Evolutionary conservation across 768 basidiomycete genomes (phyloP), one percentile per base, ranked within the genome.

Genomic region (Hydnum rufescens): DNA sequence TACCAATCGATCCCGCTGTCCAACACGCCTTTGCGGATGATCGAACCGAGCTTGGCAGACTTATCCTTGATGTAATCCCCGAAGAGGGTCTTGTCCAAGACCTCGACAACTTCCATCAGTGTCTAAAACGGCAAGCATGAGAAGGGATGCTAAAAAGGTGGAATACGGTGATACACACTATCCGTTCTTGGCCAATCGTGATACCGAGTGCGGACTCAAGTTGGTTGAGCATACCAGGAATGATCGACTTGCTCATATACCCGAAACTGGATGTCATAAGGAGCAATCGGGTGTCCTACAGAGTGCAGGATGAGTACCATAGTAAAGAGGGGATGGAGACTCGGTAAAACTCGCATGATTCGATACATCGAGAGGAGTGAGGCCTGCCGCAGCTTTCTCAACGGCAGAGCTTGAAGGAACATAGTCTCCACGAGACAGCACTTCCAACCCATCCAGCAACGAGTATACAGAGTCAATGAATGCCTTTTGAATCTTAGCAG

Each of bases 1-100:
- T 80, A 85, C 95, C 95, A 99, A 62, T 96, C 87, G 73, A 96
- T 85, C 30, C 73, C 68, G 26, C 70, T 70, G 49, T 83, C 74
- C 28, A 95, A 68, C 44, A 99, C 82, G 5, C 95, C 95, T 50
- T 71, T 69, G 26, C 80, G 76, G 34, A 96, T 69, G 49, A 86
- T 78, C 32, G 67, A 65, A 48, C 70, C 79, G 30, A 88, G 72
- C 13, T 67, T 66, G n/a, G 70, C 70, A n/a, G 80, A 71, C 62
- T 89, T 88, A 36, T 86, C 78, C 59, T 82, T 83, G 58, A 83
- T 69, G 62, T 87, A 95, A 49, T 83, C 80, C 53, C 87, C 79
- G 61, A 97, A 97, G 29, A 99, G 70, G 39, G 77, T 83, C 64
- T 77, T 78, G 68, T 97, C 92, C 42, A 96, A 74, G 60, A 86